These are phyloP conservation scores for Triticum timopheevii DNA, from an alignment of 176 grass and related monocot genomes.

Conservation along the genomic window DNA sequence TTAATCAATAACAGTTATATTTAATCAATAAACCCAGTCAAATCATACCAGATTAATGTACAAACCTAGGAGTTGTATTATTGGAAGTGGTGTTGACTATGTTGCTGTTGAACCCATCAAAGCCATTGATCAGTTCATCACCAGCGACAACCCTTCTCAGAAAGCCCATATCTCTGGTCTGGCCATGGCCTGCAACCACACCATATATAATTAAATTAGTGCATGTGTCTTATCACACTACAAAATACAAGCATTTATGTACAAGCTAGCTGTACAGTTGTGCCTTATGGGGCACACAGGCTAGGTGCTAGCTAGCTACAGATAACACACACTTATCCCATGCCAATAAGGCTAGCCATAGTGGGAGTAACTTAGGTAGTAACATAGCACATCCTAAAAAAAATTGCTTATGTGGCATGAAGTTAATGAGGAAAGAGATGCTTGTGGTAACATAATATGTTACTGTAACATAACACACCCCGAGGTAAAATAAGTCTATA, in stretches of 20 bases:
- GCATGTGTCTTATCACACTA: constrained; percentile 25
- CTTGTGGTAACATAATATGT: no score
- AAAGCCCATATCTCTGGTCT: constrained; percentile 45
- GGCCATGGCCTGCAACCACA: constrained; percentile 49
- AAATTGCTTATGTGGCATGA: no score
- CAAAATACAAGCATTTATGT: constrained; percentile 14
- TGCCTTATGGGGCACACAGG: constrained; percentile 30
- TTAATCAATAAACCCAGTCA: not conserved
- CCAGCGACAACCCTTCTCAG: constrained; percentile 33
- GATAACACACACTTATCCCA: constrained; percentile 14
- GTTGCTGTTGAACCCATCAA: constrained; percentile 43
- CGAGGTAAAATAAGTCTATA: no score
- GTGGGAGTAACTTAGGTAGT: no score
- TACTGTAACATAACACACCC: no score
- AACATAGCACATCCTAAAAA: no score
- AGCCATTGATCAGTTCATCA: constrained; percentile 28
- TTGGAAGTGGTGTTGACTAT: constrained; percentile 37
- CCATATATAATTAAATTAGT: constrained; percentile 16
- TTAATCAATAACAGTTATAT: not conserved
- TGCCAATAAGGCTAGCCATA: no score
- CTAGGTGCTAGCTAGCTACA: not conserved
- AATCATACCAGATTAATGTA: not conserved
- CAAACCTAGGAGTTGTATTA: constrained; percentile 29
- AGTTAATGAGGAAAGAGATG: no score
- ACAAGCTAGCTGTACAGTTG: constrained; percentile 25